Evolutionary conservation across 768 basidiomycete species (phyloP).

Genomic region (Tylopilus subfusipes): DNA sequence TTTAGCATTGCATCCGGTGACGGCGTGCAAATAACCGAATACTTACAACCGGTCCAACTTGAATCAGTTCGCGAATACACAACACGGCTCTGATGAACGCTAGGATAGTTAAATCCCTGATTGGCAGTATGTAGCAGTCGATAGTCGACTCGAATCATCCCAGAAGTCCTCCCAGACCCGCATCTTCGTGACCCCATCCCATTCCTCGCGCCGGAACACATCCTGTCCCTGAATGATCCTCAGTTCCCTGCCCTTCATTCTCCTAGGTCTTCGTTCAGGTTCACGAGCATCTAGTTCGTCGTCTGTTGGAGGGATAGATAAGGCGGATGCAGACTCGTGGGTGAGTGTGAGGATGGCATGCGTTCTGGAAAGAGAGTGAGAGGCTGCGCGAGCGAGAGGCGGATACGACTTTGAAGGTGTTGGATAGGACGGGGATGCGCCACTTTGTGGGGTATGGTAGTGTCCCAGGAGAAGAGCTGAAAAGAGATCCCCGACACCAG

Average conservation of each 20-base stretch:
- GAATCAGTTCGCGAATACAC: too few relatives aligned
- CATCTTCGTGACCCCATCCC: slow-evolving; percentile 32
- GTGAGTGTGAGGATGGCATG: slow-evolving; percentile 69
- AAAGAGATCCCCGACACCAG: slow-evolving; percentile 96
- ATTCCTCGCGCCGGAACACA: slow-evolving; percentile 49
- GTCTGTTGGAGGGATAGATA: slow-evolving; percentile 61
- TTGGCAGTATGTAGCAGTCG: background rate
- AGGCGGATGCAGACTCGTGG: slow-evolving; percentile 45
- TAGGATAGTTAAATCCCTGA: too few relatives aligned
- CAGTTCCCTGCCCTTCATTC: slow-evolving; percentile 86
- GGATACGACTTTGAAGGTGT: slow-evolving; percentile 7
- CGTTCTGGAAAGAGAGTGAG: slow-evolving; percentile 69
- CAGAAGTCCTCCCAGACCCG: slow-evolving; percentile 36
- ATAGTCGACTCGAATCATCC: slow-evolving; percentile 11
- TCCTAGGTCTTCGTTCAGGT: slow-evolving; percentile 58
- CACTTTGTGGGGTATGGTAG: slow-evolving; percentile 41
- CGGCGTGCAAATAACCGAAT: too few relatives aligned
- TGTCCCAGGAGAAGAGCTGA: slow-evolving; percentile 87
- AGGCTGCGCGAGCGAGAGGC: slow-evolving; percentile 43
- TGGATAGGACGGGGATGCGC: background rate
- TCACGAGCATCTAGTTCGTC: slow-evolving; percentile 68
- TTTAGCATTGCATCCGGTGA: too few relatives aligned
- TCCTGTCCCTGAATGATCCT: slow-evolving; percentile 76
- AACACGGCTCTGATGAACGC: too few relatives aligned
- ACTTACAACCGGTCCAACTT: too few relatives aligned